Conservation (phyloP, 2,329 filamentous ascomycete genomes). For the Ascochyta rabiei region DNA sequence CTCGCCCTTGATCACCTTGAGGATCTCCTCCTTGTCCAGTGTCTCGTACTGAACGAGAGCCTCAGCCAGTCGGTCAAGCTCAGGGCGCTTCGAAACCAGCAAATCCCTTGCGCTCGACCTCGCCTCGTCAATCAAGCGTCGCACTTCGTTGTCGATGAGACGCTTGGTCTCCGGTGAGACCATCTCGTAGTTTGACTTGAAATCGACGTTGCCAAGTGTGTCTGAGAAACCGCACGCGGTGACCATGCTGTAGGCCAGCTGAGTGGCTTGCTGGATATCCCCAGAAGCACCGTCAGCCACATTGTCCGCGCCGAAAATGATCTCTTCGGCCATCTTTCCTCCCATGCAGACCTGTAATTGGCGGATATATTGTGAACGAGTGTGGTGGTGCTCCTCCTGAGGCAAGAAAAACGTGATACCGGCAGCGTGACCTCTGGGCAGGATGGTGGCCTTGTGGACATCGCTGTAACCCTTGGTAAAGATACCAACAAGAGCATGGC, state of each 20-base stretch:
- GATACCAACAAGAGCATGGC: slow-evolving; percentile 88
- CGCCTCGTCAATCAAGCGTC: slow-evolving; percentile 80
- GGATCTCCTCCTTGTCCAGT: slow-evolving; percentile 84
- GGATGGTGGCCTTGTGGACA: slow-evolving; percentile 96
- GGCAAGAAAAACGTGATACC: slow-evolving; percentile 88
- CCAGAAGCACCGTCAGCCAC: slow-evolving; percentile 87
- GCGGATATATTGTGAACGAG: slow-evolving; percentile 82
- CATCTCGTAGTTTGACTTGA: slow-evolving; percentile 77
- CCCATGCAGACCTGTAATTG: slow-evolving; percentile 82
- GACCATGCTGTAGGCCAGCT: slow-evolving; percentile 84
- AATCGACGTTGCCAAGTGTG: slow-evolving; percentile 86
- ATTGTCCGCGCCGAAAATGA: slow-evolving; percentile 88
- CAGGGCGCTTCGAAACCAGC: slow-evolving; percentile 75
- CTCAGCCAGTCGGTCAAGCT: slow-evolving; percentile 85
- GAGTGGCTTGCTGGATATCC: slow-evolving; percentile 83
- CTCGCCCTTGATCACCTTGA: slow-evolving; percentile 87
- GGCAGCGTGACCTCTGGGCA: slow-evolving; percentile 84
- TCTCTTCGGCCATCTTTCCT: slow-evolving; percentile 87
- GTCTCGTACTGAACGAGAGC: slow-evolving; percentile 96
- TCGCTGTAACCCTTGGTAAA: slow-evolving; percentile 77
- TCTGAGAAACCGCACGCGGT: slow-evolving; percentile 89
- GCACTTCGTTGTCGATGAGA: slow-evolving; percentile 86
- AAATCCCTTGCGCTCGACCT: slow-evolving; percentile 75
- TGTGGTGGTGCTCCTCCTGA: slow-evolving; percentile 82
- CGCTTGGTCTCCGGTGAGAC: slow-evolving; percentile 87